Base-by-base conservation (phyloP, 257 asterid species). In the Scutellaria barbata region DNA sequence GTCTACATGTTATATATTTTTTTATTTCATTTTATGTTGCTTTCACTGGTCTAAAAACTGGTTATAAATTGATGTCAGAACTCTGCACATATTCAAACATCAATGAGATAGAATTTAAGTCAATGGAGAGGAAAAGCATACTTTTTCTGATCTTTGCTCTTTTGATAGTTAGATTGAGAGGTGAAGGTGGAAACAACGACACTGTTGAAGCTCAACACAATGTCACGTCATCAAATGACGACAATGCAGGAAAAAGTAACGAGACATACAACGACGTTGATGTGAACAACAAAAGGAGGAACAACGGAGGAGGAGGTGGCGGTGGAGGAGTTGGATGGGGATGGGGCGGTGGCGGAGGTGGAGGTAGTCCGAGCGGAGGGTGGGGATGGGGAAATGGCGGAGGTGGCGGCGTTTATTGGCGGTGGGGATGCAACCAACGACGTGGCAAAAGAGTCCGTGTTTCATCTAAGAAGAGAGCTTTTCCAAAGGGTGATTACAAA, bases 321-420 rank as follows among this genome's bases (percentile, higher is more conserved):
- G 85, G 82, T 0, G 77, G 80, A 2, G 68, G 80, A 39, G 74
- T 71, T 8, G 76, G 80, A 41, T 59, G 82, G 76, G 80, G 77
- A n/a, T 75, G 85, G 81, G 76, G 82, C 14, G 78, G 77, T 0
- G 83, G 83, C 0, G 83, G 83, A 10, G 83, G 83, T 1, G 83
- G 83, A 0, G 80, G 62, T 5, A 54, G 69, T 54, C 53, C 33
- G 0, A 33, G 52, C 2, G 83, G 77, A 0, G 75, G 72, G 0
- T 63, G 80, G 59, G 77, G 77, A 7, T 63, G 83, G 64, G 77
- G 80, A 7, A 30, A 35, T 2, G 83, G 83, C 7, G 81, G 83
- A 0, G 80, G 83, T 0, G 83, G 84, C 0, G 81, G 84, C 7
- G 71, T 68, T 5, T 71, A 8, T 18, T 80, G 81, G 80, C 62